Evolutionary conservation across 2,329 filamentous ascomycete genomes (phyloP), one percentile per base, ranked within the genome.

Genomic region (Nemania sp.): DNA sequence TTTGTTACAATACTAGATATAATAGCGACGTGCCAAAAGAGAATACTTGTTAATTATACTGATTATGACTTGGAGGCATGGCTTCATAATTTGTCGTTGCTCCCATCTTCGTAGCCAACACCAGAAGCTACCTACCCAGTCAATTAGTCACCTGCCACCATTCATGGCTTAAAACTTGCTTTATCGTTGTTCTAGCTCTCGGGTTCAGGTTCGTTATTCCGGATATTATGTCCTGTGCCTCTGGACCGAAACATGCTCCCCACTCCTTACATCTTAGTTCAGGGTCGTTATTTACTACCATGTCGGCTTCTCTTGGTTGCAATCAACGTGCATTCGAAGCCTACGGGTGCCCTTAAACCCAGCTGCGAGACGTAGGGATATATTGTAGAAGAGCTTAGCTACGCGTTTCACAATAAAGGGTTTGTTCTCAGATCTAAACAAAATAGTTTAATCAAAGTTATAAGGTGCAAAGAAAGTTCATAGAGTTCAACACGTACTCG

Each of bases 151-250:
- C 43, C 40, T 56, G 42, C 17, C 54, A 54, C 20, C 35, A 32
- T 21, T 32, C 32, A 37, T 52, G 70, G 51, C 54, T 62, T 62
- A 76, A 60, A 42, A 77, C 71, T 60, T 76, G 67, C 25, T 72
- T 39, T 63, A 75, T 76, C 40, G 67, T 74, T 60, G 63, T 59
- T 67, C 73, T 71, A 63, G 71, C 70, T 50, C 56, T 62, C 17
- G 71, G 74, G 55, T 77, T 70, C 25, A 66, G 64, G 57, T 70
- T 74, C 48, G 63, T 74, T 70, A 73, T 76, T 62, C 65, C 64
- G 67, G 68, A 70, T 68, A 77, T 71, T 71, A 77, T 65, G 25
- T 72, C 64, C 50, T 71, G 34, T 55, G 68, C 72, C 48, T 61
- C 53, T 18, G 43, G 21, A 13, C 54, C 58, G 50, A 64, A 34